Conservation (phyloP, 1,284 basidiomycete genomes). For the Cystobasidiaceae sp. region DNA sequence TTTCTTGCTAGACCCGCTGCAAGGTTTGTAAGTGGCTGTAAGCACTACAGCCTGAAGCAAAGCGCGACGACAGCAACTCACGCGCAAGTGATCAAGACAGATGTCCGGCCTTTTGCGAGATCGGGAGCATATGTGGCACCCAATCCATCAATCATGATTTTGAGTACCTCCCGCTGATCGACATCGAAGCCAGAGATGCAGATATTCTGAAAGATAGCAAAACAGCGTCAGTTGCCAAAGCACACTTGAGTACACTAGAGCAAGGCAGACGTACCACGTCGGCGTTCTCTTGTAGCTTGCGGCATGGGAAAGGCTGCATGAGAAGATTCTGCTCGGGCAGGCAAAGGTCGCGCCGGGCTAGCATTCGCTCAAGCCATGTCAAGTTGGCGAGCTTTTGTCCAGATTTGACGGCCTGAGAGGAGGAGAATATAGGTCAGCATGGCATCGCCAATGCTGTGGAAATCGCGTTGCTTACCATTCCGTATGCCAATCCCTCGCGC, state of each 20-base stretch:
- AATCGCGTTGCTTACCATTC: neutral
- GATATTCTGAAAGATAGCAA: neutral
- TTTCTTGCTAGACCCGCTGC: constrained; percentile 53
- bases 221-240: constrained; percentile 62
- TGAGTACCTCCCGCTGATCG: neutral
- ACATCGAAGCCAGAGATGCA: constrained; percentile 23
- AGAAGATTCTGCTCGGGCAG: constrained; percentile 12
- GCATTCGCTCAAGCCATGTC: neutral
- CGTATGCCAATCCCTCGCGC: neutral
- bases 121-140: constrained; percentile 13
- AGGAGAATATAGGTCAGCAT: neutral
- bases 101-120: neutral
- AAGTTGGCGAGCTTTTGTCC: neutral
- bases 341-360: constrained; percentile 4
- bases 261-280: constrained; percentile 55
- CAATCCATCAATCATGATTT: neutral
- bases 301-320: neutral
- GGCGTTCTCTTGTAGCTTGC: neutral
- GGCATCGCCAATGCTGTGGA: neutral
- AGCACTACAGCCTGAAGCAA: no score
- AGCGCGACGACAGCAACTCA: neutral
- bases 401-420: no score
- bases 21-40: neutral
- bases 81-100: constrained; percentile 6
- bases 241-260: constrained; percentile 83